Evolutionary conservation across 2,329 filamentous ascomycete genomes (phyloP).

Genomic region (Ophiostoma fasciatum): DNA sequence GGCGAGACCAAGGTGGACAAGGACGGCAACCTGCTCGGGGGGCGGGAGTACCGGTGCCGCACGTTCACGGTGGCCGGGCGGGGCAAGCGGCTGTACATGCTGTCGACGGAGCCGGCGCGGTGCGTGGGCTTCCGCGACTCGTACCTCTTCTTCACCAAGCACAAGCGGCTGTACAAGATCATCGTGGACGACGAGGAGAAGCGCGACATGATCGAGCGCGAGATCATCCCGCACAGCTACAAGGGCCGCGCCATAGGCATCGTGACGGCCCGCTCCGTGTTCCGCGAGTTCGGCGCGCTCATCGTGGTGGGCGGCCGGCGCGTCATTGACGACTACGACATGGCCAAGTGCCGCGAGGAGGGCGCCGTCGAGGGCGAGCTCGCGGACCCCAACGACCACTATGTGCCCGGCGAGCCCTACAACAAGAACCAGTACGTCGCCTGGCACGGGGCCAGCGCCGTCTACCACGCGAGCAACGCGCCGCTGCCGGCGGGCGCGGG

Average conservation of each 20-base stretch:
- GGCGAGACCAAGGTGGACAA: constrained; percentile 93
- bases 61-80: constrained; percentile 83
- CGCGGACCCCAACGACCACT: constrained; percentile 74
- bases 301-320: constrained; percentile 86
- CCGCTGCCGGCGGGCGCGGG: constrained; percentile 56
- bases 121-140: constrained; percentile 96
- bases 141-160: constrained; percentile 98
- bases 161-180: constrained; percentile 91
- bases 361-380: constrained; percentile 78
- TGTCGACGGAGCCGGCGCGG: constrained; percentile 91
- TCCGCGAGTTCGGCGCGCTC: constrained; percentile 86
- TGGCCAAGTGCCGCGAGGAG: constrained; percentile 55
- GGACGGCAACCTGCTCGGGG: constrained; percentile 65
- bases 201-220: constrained; percentile 84
- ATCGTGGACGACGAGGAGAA: constrained; percentile 98
- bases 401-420: constrained; percentile 71
- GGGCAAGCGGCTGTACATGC: constrained; percentile 83
- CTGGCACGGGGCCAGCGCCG: constrained; percentile 92
- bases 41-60: constrained; percentile 84
- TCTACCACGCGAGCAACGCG: constrained; percentile 73
- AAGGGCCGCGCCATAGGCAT: constrained; percentile 96
- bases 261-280: constrained; percentile 89
- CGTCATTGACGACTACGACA: constrained; percentile 81
- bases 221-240: constrained; percentile 95
- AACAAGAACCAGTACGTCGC: constrained; percentile 98